Percentiles rank a stretch among this genome's conserved stretches.
Conservation (phyloP, 139 green algal genomes). For the Protoeuglena noctilucae region DNA sequence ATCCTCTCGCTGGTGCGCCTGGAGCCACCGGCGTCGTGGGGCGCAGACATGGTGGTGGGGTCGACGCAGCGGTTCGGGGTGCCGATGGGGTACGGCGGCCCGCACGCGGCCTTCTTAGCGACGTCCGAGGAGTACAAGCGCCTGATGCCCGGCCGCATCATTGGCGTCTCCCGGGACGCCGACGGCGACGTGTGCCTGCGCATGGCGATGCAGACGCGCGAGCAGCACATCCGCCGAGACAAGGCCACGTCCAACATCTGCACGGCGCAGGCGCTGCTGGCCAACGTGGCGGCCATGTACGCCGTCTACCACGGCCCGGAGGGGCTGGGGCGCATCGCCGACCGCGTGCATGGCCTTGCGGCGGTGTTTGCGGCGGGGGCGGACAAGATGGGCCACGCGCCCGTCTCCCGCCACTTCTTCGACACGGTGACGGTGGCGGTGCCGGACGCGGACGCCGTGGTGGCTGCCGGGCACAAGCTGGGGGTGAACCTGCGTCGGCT, state of each 20-base stretch:
- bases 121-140: slow-evolving; percentile 82
- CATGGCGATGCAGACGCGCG: slow-evolving; percentile 99
- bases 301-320: slow-evolving; percentile 93
- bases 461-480: slow-evolving; percentile 10
- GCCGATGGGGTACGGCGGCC: slow-evolving; percentile 94
- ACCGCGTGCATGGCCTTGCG: slow-evolving; percentile 69
- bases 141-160: slow-evolving; percentile 90
- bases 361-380: slow-evolving; percentile 58
- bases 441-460: slow-evolving; percentile 12
- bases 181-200: slow-evolving; percentile 72
- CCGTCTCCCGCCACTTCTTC: slow-evolving; percentile 56
- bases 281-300: slow-evolving; percentile 96
- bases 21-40: slow-evolving; percentile 85
- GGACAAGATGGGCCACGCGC: slow-evolving; percentile 45
- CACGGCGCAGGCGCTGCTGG: slow-evolving; percentile 90
- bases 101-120: slow-evolving; percentile 95
- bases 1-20: slow-evolving; percentile 89
- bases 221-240: slow-evolving; percentile 99
- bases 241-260: slow-evolving; percentile 99
- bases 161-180: slow-evolving; percentile 80
- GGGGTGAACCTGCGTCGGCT: slow-evolving; percentile 79
- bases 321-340: slow-evolving; percentile 79
- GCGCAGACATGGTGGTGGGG: slow-evolving; percentile 92
- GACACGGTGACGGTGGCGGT: slow-evolving; percentile 75
- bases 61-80: slow-evolving; percentile 91